Evolutionary conservation across 2,329 filamentous ascomycete genomes (phyloP).

Genomic region (Lomentospora prolificans): DNA sequence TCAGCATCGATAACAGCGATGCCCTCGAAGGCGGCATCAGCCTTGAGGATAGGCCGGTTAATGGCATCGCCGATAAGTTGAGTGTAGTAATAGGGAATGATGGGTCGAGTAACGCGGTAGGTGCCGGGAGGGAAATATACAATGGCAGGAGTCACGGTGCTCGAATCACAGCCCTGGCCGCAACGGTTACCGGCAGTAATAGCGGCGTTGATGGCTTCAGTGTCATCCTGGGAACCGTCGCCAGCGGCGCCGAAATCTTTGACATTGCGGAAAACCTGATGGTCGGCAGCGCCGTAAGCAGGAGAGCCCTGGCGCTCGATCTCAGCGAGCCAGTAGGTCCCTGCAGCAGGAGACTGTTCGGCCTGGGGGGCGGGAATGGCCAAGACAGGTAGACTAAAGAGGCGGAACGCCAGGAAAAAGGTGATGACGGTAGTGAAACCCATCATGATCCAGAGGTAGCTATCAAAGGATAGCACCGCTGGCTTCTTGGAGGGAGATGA

Average conservation of each 20-base stretch:
- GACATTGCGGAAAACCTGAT: constrained; percentile 70
- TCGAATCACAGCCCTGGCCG: constrained; percentile 70
- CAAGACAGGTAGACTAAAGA: constrained; percentile 23
- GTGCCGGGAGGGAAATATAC: constrained; percentile 88
- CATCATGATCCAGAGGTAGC: constrained; percentile 30
- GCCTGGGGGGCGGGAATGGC: constrained; percentile 23
- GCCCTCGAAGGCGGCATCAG: constrained; percentile 61
- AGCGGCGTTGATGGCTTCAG: constrained; percentile 75
- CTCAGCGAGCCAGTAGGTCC: constrained; percentile 58
- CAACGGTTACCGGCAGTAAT: constrained; percentile 73
- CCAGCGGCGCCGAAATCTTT: constrained; percentile 65
- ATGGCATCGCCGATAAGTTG: constrained; percentile 75
- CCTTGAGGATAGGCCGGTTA: constrained; percentile 35
- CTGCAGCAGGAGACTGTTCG: constrained; percentile 12
- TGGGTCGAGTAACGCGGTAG: constrained; percentile 69
- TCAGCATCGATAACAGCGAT: constrained; percentile 87
- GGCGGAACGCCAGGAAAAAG: constrained; percentile 32
- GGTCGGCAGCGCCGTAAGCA: constrained; percentile 50
- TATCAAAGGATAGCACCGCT: background rate
- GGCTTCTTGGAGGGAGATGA: background rate
- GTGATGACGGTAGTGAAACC: constrained; percentile 32
- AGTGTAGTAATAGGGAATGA: constrained; percentile 86
- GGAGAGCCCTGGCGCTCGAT: constrained; percentile 61
- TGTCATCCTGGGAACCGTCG: constrained; percentile 67
- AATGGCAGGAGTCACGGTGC: constrained; percentile 72